Percentiles rank a stretch among this genome's conserved stretches.
phyloP scores from a whole-genome alignment of 306 rosid genomes.

The Gillenia trifoliata region DNA sequence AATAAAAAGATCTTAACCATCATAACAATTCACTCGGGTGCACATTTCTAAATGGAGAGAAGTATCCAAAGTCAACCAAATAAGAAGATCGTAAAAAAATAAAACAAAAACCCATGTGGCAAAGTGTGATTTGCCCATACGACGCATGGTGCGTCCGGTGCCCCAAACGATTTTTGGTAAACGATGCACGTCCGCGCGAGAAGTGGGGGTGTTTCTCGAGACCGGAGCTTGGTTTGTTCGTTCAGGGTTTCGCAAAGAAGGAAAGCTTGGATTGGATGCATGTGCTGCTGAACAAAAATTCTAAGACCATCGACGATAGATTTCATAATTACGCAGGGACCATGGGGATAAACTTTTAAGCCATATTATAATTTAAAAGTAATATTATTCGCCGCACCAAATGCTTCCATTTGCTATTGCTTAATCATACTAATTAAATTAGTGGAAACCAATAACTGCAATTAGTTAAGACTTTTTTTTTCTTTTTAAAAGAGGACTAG shows the following conservation, averaged over 20 bases:
- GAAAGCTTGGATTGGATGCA: background rate
- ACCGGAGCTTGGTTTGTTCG: background rate
- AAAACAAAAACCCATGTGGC: background rate
- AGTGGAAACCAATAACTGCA: background rate
- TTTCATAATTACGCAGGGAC: background rate
- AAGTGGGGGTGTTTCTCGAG: background rate
- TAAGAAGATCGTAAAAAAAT: background rate
- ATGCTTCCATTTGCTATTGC: background rate
- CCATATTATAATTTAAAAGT: background rate
- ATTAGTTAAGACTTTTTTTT: no score
- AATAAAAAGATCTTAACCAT: no score
- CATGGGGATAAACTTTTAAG: background rate
- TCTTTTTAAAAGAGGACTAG: no score
- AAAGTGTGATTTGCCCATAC: background rate
- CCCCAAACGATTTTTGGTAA: background rate
- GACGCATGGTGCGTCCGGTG: background rate
- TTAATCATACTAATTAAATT: background rate
- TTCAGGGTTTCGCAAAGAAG: background rate
- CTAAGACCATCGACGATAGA: background rate
- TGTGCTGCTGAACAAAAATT: background rate
- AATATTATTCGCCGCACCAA: background rate
- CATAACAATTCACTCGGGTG: background rate
- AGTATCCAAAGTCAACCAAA: no score
- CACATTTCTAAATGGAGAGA: background rate
- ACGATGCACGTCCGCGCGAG: slow-evolving; percentile 6